phyloP scores from a whole-genome alignment of 805 yeast species.

The Pichia exigua region DNA sequence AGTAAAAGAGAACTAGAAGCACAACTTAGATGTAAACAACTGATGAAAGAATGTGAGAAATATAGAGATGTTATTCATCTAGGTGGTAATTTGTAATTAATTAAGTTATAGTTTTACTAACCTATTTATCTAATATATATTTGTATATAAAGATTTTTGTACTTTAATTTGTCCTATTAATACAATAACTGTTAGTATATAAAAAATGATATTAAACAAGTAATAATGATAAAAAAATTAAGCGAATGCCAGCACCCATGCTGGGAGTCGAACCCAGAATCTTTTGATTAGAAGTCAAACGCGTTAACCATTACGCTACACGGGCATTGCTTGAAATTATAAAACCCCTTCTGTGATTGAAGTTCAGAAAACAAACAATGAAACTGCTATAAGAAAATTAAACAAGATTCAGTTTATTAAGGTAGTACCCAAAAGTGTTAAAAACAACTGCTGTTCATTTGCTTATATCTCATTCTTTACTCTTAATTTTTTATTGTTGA shows the following conservation, averaged over 20 bases:
- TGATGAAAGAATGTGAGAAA: conserved; percentile 50
- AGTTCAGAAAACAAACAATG: too few relatives aligned
- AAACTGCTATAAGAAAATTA: too few relatives aligned
- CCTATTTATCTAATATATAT: too few relatives aligned
- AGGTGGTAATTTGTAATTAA: not conserved
- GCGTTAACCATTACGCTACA: conserved; percentile 63
- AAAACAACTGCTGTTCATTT: too few relatives aligned
- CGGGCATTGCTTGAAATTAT: conserved; percentile 29
- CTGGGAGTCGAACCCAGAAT: conserved; percentile 58
- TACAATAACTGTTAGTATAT: too few relatives aligned
- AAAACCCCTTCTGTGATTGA: too few relatives aligned
- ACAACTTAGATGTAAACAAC: conserved; percentile 34
- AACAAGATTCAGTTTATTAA: too few relatives aligned
- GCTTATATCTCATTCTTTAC: too few relatives aligned
- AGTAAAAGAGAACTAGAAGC: conserved; percentile 39
- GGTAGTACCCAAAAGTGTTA: too few relatives aligned
- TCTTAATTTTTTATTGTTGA: too few relatives aligned
- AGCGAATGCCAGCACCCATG: conserved; percentile 29
- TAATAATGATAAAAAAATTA: conserved; percentile 2
- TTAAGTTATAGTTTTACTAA: not conserved
- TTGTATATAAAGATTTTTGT: not conserved
- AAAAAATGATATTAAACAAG: not conserved
- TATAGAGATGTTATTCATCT: conserved; percentile 33
- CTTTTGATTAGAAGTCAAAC: conserved; percentile 61
- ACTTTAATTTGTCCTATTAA: not conserved